These are phyloP conservation scores for Zygoascus meyerae DNA, from an alignment of 1,139 yeast species.

Conservation along the genomic window DNA sequence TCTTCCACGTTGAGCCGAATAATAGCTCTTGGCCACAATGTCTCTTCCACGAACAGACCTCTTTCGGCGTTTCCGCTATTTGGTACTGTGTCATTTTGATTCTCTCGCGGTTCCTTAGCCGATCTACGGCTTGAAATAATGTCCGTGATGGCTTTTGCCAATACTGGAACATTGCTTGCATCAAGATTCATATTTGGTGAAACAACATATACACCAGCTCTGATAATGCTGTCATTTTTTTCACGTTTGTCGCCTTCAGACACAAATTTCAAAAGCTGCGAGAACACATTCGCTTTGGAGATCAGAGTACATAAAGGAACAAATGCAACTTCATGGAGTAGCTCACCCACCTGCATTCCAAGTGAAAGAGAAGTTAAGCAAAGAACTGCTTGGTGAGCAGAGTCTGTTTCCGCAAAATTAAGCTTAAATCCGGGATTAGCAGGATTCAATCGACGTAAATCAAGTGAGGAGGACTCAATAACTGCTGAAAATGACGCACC, in stretches of 20 bases:
- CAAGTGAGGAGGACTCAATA: constrained; percentile 35
- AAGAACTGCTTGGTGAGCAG: constrained; percentile 39
- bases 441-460: constrained; percentile 36
- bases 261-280: constrained; percentile 32
- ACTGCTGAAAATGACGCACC: constrained; percentile 23
- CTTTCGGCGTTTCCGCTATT: background rate
- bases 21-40: constrained; percentile 32
- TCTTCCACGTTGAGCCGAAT: constrained; percentile 35
- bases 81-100: background rate
- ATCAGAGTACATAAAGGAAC: constrained; percentile 36
- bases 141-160: constrained; percentile 13
- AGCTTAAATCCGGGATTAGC: constrained; percentile 37
- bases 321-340: constrained; percentile 35
- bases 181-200: constrained; percentile 38
- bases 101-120: background rate
- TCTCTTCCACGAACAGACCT: constrained; percentile 19
- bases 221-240: constrained; percentile 27
- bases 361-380: constrained; percentile 35
- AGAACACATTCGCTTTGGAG: constrained; percentile 34
- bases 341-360: constrained; percentile 28
- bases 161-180: constrained; percentile 29
- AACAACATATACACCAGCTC: constrained; percentile 33
- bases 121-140: constrained; percentile 2
- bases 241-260: constrained; percentile 20
- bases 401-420: constrained; percentile 31